Conservation (phyloP, 192 early-diverging fungal species). For the Allomyces javanicus region DNA sequence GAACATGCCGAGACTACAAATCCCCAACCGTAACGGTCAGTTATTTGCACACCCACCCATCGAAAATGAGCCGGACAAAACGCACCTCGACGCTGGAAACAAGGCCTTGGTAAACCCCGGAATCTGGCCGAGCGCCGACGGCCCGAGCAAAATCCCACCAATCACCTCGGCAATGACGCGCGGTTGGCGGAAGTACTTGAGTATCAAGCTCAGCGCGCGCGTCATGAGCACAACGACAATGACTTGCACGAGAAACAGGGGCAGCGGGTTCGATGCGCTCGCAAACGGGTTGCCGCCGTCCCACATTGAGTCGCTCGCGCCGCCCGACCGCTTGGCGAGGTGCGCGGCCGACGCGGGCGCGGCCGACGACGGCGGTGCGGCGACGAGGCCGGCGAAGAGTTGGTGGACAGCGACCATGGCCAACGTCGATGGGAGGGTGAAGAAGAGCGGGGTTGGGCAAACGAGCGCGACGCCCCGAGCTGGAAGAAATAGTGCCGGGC, state of each 20-base stretch:
- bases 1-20: slow-evolving; percentile 33
- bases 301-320: neutral
- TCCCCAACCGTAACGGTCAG: too few relatives aligned
- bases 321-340: too few relatives aligned
- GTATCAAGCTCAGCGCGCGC: slow-evolving; percentile 38
- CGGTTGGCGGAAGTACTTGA: slow-evolving; percentile 54
- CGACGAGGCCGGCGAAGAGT: too few relatives aligned
- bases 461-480: too few relatives aligned
- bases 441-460: too few relatives aligned
- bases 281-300: neutral
- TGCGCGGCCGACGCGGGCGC: too few relatives aligned
- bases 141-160: slow-evolving; percentile 75
- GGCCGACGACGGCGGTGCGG: too few relatives aligned
- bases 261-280: slow-evolving; percentile 22
- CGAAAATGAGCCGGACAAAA: too few relatives aligned
- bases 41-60: too few relatives aligned
- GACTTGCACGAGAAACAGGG: slow-evolving; percentile 63
- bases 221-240: slow-evolving; percentile 51
- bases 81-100: slow-evolving; percentile 36
- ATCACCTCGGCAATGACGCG: slow-evolving; percentile 80
- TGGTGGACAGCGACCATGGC: too few relatives aligned
- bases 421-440: too few relatives aligned
- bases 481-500: too few relatives aligned
- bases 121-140: slow-evolving; percentile 59
- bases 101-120: slow-evolving; percentile 41